Percentiles rank a stretch among this genome's conserved stretches.
phyloP scores from a whole-genome alignment of 2,329 filamentous ascomycete species.

The Peltaster fructicola region DNA sequence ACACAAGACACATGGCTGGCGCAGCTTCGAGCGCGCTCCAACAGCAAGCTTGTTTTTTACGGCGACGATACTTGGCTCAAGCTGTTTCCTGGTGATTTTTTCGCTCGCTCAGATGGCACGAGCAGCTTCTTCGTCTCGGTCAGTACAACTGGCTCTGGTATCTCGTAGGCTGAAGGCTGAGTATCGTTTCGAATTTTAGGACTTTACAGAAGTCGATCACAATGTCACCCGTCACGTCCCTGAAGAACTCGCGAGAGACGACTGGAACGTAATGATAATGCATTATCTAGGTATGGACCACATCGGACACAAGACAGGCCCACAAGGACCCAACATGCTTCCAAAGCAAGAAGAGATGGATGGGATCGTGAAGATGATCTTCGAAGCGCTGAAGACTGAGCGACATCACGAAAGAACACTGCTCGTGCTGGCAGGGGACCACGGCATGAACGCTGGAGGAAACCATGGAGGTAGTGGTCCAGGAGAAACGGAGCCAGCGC shows the following conservation, averaged over 20 bases:
- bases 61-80: conserved; percentile 98
- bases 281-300: conserved; percentile 94
- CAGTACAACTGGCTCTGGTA: conserved; percentile 25
- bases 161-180: background rate
- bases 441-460: conserved; percentile 98
- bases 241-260: conserved; percentile 52
- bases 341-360: conserved; percentile 95
- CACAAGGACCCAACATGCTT: conserved; percentile 68
- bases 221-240: conserved; percentile 89
- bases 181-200: conserved; percentile 34
- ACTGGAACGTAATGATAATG: conserved; percentile 88
- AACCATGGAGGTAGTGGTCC: conserved; percentile 90
- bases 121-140: conserved; percentile 97
- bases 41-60: conserved; percentile 79
- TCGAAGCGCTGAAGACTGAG: conserved; percentile 52
- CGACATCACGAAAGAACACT: conserved; percentile 60
- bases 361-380: conserved; percentile 57
- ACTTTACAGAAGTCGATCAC: conserved; percentile 93
- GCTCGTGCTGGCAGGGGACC: conserved; percentile 77
- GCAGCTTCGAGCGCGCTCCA: conserved; percentile 56
- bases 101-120: conserved; percentile 76
- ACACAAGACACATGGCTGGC: conserved; percentile 91
- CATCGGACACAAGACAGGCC: conserved; percentile 91
- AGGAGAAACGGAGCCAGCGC: conserved; percentile 82
- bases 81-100: conserved; percentile 64